A percentile compares a stretch with the other conserved stretches of the same genome.
Conservation (phyloP, 129 eudicot species). For the Scalesia atractyloides region DNA sequence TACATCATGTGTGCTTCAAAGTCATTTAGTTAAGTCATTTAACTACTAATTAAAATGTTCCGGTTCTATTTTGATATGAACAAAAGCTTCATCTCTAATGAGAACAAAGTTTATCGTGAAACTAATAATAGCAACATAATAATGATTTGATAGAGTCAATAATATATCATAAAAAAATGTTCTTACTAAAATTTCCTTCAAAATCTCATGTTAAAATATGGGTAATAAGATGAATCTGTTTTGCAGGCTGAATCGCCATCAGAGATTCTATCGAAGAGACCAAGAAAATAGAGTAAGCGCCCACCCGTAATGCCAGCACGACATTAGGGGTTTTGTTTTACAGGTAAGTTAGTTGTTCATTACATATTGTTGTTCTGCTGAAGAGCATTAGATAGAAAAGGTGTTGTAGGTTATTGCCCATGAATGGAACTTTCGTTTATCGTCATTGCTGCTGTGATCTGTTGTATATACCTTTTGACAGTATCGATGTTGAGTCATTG, state of each 20-base stretch:
- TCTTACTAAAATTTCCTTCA: not conserved
- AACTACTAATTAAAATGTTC: too few relatives aligned
- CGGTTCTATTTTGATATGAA: too few relatives aligned
- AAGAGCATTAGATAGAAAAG: slow-evolving; percentile 22
- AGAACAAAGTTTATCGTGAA: too few relatives aligned
- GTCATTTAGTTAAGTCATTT: too few relatives aligned
- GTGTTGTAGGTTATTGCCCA: slow-evolving; percentile 24
- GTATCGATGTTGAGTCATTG: not conserved
- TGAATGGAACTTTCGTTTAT: slow-evolving; percentile 3
- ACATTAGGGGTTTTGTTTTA: slow-evolving; percentile 21
- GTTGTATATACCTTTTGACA: slow-evolving; percentile 28
- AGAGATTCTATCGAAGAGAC: slow-evolving; percentile 54
- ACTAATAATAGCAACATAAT: too few relatives aligned
- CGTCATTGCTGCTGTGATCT: slow-evolving; percentile 21
- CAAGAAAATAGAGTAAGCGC: slow-evolving; percentile 41
- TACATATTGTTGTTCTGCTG: slow-evolving; percentile 15
- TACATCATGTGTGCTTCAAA: not conserved
- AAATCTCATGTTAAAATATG: not conserved
- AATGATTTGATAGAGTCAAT: too few relatives aligned
- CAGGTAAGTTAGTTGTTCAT: slow-evolving; percentile 20
- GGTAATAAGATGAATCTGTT: slow-evolving; percentile 17
- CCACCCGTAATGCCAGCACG: slow-evolving; percentile 8
- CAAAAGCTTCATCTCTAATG: too few relatives aligned
- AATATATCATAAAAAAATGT: too few relatives aligned
- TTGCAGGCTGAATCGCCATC: slow-evolving; percentile 55